Conservation (phyloP, 2,329 filamentous ascomycete species). For the Colletotrichum shisoi region DNA sequence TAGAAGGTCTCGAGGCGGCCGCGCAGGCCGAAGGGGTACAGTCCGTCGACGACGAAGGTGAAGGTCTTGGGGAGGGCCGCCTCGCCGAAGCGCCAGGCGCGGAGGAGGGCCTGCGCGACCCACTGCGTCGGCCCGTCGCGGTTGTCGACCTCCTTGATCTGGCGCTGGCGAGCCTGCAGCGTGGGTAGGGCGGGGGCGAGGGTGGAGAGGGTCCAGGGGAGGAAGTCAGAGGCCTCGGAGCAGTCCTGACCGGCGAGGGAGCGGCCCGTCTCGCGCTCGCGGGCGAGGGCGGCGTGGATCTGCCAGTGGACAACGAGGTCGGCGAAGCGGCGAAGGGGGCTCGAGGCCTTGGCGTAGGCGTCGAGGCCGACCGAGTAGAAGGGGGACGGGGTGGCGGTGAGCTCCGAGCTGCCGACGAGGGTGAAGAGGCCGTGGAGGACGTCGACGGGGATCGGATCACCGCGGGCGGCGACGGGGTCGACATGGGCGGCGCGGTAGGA, state of each 20-base stretch:
- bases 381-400: constrained; percentile 62
- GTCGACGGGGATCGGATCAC: constrained; percentile 46
- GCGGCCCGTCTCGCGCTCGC: constrained; percentile 51
- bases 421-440: constrained; percentile 46
- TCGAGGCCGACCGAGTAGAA: constrained; percentile 66
- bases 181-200: constrained; percentile 59
- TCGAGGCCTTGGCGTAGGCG: constrained; percentile 70
- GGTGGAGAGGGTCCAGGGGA: constrained; percentile 56
- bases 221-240: constrained; percentile 46
- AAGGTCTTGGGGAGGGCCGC: constrained; percentile 58
- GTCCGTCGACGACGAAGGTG: constrained; percentile 55
- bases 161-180: constrained; percentile 62
- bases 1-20: constrained; percentile 61
- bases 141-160: constrained; percentile 55
- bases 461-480: constrained; percentile 49
- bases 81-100: constrained; percentile 66
- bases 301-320: constrained; percentile 74
- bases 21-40: constrained; percentile 48
- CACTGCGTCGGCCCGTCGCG: constrained; percentile 59
- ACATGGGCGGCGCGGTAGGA: constrained; percentile 51
- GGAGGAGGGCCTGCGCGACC: constrained; percentile 67
- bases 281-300: constrained; percentile 65
- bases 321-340: constrained; percentile 69
- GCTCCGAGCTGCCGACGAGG: constrained; percentile 60
- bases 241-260: constrained; percentile 41